Percentiles rank a stretch among this genome's conserved stretches.
Conservation (phyloP, 371 early-diverging fungal species). For the Circinella umbellata region DNA sequence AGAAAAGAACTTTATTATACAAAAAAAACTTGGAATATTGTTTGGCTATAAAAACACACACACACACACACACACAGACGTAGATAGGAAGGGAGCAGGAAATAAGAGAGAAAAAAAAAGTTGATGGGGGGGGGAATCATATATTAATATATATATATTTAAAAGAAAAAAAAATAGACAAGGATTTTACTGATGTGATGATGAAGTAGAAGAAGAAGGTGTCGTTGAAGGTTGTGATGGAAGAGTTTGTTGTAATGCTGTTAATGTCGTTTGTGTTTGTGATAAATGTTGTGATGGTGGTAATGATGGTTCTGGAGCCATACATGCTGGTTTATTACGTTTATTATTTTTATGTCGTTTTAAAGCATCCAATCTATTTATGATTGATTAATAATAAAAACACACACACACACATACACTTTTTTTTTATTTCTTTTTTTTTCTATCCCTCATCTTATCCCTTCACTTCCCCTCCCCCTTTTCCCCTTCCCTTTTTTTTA, state of each 20-base stretch:
- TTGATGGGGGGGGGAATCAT: neutral
- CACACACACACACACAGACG: no score
- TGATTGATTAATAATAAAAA: neutral
- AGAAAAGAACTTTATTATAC: constrained; percentile 2
- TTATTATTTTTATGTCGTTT: constrained; percentile 35
- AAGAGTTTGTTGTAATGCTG: neutral
- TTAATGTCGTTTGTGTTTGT: neutral
- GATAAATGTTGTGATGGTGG: neutral
- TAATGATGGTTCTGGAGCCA: neutral
- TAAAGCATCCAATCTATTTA: constrained; percentile 32
- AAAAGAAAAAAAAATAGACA: no score
- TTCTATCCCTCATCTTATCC: no score
- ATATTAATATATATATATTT: no score
- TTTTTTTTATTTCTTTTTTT: no score
- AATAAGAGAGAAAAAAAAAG: neutral
- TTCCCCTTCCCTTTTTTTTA: constrained; percentile 3
- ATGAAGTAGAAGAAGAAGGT: neutral
- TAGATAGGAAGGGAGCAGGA: neutral
- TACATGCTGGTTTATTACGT: constrained; percentile 17
- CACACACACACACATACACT: neutral
- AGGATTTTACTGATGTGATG: neutral
- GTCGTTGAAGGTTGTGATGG: neutral
- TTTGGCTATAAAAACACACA: neutral
- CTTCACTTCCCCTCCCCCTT: no score
- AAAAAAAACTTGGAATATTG: neutral